Base-by-base conservation (phyloP, 1,284 basidiomycete species). In the Tetrapyrgos nigripes region DNA sequence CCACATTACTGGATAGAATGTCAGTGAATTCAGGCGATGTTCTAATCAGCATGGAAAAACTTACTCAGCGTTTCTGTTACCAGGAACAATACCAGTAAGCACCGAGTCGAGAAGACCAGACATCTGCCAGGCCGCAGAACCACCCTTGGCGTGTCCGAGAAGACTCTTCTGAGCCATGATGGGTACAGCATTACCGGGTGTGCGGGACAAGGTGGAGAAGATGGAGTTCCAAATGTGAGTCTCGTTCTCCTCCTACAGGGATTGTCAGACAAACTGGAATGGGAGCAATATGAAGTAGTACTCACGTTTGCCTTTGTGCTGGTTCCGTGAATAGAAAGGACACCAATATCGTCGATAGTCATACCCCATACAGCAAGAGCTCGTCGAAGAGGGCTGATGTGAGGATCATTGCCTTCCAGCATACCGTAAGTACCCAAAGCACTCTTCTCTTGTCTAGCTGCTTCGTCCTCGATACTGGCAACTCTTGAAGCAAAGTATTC, bases 81-180 rank as follows among this genome's bases (percentile, higher is more conserved):
- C 97, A n/a, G 97, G 96, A 64, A 99, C 85, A 64, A 97, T 86
- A 53, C 96, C 96, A 46, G 88, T 89, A 67, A 84, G 84, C 64
- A 99, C 83, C 26, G 89, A 89, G 76, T 99, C 96, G 59, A 97
- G 79, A 60, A 98, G 83, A 67, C 97, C 97, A 70, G 92, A 91
- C 81, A 98, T 87, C 78, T 97, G 96, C 97, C 97, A 99, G 4
- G 96, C 93, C 58, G 97, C 97, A 27, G 97, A 94, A 65, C 95
- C 96, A 78, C 96, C 96, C 82, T 98, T 98, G 10, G 96, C 90
- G 75, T 98, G 96, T 65, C 96, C 96, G 50, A 96, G 92, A 50
- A 98, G 83, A 76, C 92, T 94, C 86, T 99, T 99, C 77, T 99
- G 97, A 1, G 97, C 94, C 76, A 98, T 93, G 70, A 98, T 90